A percentile compares a stretch with the other conserved stretches of the same genome.
These are phyloP conservation scores for Flaveria trinervia DNA, from an alignment of 129 eudicot genomes.

Conservation along the genomic window DNA sequence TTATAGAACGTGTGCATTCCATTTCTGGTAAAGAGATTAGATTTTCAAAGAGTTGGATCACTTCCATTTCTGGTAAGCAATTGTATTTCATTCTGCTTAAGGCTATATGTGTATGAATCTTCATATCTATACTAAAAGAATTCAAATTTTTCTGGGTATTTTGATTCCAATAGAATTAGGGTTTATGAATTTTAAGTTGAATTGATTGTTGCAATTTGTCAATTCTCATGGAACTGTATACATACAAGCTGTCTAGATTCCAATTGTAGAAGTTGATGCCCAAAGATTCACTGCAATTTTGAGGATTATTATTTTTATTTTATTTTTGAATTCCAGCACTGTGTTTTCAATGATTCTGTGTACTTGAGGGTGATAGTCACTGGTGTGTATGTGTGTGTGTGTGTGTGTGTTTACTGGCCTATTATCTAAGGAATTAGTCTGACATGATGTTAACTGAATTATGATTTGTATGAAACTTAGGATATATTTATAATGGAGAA, in stretches of 20 bases:
- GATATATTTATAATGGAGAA: not conserved
- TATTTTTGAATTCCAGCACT: too few species aligned
- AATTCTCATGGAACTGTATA: not conserved
- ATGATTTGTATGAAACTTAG: constrained; percentile 23
- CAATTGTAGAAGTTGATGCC: not conserved
- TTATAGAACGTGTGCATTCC: not conserved
- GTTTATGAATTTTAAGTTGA: not conserved
- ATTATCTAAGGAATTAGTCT: not conserved
- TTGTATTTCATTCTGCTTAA: too few species aligned
- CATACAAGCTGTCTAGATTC: not conserved
- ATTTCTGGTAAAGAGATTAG: constrained; percentile 14
- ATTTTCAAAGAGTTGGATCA: not conserved
- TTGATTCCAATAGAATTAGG: too few species aligned
- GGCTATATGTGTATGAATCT: not conserved
- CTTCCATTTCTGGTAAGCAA: not conserved
- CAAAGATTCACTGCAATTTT: not conserved
- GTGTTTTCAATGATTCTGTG: not conserved
- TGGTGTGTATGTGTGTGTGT: not conserved
- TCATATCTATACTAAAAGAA: not conserved
- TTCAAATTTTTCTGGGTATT: too few species aligned
- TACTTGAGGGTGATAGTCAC: too few species aligned
- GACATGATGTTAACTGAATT: constrained; percentile 6
- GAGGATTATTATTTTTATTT: not conserved
- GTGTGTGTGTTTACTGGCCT: not conserved
- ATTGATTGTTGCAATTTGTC: not conserved